Percentiles rank a stretch among this genome's conserved stretches.
Conservation (phyloP, 1,284 basidiomycete genomes). For the Ustilago trichophora region DNA sequence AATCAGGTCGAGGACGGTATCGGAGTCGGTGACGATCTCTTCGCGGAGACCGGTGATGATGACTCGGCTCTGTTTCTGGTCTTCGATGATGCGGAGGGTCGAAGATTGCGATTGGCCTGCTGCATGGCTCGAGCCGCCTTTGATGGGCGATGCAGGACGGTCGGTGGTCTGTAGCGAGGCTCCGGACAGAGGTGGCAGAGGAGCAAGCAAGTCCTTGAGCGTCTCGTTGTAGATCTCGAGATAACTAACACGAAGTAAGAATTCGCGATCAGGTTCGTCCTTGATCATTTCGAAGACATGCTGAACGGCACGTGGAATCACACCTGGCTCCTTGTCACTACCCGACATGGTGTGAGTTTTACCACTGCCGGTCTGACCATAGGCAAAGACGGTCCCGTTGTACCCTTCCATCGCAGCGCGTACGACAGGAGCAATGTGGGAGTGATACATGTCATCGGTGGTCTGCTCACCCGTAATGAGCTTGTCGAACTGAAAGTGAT, state of each 20-base stretch:
- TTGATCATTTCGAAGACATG: conserved; percentile 69
- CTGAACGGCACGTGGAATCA: conserved; percentile 87
- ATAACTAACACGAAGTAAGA: conserved; percentile 71
- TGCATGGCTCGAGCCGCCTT: conserved; percentile 13
- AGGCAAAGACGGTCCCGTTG: conserved; percentile 94
- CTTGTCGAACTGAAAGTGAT: conserved; percentile 63
- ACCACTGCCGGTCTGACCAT: conserved; percentile 77
- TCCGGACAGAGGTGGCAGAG: conserved; percentile 20
- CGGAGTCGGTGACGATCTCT: conserved; percentile 70
- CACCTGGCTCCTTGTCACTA: conserved; percentile 83
- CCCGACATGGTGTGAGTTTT: conserved; percentile 86
- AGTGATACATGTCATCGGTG: conserved; percentile 66
- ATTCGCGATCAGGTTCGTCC: conserved; percentile 66
- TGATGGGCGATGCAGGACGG: conserved; percentile 36
- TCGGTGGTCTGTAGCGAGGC: conserved; percentile 13
- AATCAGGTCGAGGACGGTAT: conserved; percentile 74
- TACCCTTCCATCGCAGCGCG: conserved; percentile 91
- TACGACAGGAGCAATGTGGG: conserved; percentile 70
- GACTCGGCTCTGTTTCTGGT: conserved; percentile 67
- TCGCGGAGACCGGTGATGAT: conserved; percentile 70
- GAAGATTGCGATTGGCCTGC: conserved; percentile 9
- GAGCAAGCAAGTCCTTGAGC: conserved; percentile 69
- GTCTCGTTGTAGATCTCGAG: conserved; percentile 74
- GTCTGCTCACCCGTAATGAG: conserved; percentile 41
- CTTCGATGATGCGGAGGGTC: conserved; percentile 62